Base-by-base conservation (phyloP, 805 yeast species). In the Torulaspora delbrueckii region DNA sequence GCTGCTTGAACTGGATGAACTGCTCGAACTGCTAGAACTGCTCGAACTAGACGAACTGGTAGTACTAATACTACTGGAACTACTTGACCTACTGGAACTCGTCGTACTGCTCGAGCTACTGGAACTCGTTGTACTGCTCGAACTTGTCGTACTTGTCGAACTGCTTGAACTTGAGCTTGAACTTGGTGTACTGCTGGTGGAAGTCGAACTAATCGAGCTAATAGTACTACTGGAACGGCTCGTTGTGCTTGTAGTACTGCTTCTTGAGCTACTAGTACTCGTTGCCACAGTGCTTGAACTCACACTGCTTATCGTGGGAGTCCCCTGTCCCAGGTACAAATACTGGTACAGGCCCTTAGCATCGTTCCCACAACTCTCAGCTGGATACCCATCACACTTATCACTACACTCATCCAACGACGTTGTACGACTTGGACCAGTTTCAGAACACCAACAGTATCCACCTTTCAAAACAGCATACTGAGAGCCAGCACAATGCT, bases 371-470 rank as follows among this genome's bases (percentile, higher is more conserved):
- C 66, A 62, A 13, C 42, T 28, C 45, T 62, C 66, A 8, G 40
- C 23, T 3, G 48, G 52, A 43, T 60, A 60, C 12, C 66, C 66
- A 3, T 60, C 62, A 42, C 66, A 62, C 9, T 23, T 24, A 8
- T 37, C 46, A 34, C 50, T 45, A 43, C 66, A 62, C 9, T 52
- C 32, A 9, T 41, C 40, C 18, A 56, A 43, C 5, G 57, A 43
- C 2, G 54, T 50, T 22, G 38, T 27, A 19, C 55, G 19, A 3
- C 45, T 16, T 3, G 66, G 65, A 9, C 36, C 40, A 1, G 36
- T 8, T 28, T 60, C 50, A 1, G 59, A 42, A 37, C 66, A 62
- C 65, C 65, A 60, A 46, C 66, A 62, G 22, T 52, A 31, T 14
- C 37, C 22, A 7, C 47, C 53, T 43, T 60, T 63, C 10, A 62